Conservation (phyloP, 306 rosid species). For the Canavalia gladiata region DNA sequence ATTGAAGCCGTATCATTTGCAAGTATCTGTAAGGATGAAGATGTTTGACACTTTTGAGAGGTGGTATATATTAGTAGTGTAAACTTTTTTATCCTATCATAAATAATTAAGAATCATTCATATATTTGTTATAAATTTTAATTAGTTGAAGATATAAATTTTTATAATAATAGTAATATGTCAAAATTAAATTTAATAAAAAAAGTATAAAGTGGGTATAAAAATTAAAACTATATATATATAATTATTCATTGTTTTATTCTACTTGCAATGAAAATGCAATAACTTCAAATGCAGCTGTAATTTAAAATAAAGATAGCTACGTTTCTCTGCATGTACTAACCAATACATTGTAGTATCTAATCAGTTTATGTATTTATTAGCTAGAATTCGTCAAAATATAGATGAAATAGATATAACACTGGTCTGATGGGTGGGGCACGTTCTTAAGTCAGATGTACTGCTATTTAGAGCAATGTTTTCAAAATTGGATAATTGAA, state of each 20-base stretch:
- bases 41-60: too few relatives aligned
- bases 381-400: too few relatives aligned
- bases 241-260: background rate
- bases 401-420: background rate
- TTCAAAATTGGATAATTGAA: too few relatives aligned
- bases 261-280: background rate
- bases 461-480: background rate
- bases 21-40: background rate
- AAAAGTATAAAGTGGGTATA: too few relatives aligned
- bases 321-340: conserved; percentile 18
- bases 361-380: background rate
- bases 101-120: too few relatives aligned
- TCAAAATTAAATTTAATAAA: too few relatives aligned
- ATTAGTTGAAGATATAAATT: too few relatives aligned
- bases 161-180: too few relatives aligned
- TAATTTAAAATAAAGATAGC: background rate
- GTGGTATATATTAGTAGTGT: too few relatives aligned
- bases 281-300: background rate
- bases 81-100: too few relatives aligned
- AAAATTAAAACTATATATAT: background rate
- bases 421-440: background rate
- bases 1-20: background rate
- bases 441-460: background rate
- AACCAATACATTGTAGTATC: background rate
- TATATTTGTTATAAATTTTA: too few relatives aligned